phyloP scores from a whole-genome alignment of 768 basidiomycete species.

The Suillus subaureus region DNA sequence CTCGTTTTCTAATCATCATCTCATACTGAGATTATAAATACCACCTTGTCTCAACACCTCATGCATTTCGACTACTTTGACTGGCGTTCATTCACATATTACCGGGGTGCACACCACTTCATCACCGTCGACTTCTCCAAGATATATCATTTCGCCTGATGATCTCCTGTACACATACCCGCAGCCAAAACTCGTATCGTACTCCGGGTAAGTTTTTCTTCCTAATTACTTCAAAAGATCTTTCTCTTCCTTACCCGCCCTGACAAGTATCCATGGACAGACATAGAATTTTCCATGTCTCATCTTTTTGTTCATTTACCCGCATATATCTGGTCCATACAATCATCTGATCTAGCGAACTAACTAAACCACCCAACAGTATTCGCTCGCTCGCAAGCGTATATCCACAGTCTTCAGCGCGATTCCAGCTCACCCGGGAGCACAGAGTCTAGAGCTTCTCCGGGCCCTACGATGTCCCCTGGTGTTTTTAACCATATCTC shows the following conservation, averaged over 20 bases:
- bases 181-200: neutral
- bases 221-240: neutral
- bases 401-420: neutral
- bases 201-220: neutral
- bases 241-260: neutral
- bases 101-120: neutral
- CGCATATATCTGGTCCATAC: neutral
- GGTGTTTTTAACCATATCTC: neutral
- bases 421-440: neutral
- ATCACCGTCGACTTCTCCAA: neutral
- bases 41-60: neutral
- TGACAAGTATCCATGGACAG: neutral
- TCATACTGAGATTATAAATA: neutral
- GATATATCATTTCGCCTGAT: neutral
- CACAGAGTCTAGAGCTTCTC: neutral
- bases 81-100: neutral
- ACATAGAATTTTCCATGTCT: neutral
- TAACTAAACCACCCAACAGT: neutral
- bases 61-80: neutral
- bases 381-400: neutral
- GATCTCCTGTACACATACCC: neutral
- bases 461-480: neutral
- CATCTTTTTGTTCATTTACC: neutral
- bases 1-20: neutral
- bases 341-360: neutral